A percentile compares a stretch with the other conserved stretches of the same genome.
These are phyloP conservation scores for Entomophthora muscae DNA, from an alignment of 371 early-diverging fungal species.

Conservation along the genomic window DNA sequence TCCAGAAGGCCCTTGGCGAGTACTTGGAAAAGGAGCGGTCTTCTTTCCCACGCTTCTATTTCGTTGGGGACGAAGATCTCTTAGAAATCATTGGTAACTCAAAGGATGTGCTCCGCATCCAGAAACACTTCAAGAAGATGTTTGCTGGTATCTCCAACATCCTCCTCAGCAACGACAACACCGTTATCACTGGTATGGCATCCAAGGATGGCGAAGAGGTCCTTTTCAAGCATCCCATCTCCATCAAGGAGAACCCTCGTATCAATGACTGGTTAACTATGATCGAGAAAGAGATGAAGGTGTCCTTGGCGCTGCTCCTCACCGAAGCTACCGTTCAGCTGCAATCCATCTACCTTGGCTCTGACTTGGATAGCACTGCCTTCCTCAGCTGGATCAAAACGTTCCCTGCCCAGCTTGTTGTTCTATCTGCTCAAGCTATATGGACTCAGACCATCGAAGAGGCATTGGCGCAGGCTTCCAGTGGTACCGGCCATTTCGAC, in stretches of 20 bases:
- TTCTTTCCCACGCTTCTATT: slow-evolving; percentile 97
- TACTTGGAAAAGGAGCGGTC: slow-evolving; percentile 92
- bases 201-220: slow-evolving; percentile 90
- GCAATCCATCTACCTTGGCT: slow-evolving; percentile 39
- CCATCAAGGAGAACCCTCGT: slow-evolving; percentile 62
- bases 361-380: slow-evolving; percentile 28
- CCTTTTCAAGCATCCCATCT: slow-evolving; percentile 54
- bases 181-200: slow-evolving; percentile 61
- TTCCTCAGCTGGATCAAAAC: slow-evolving; percentile 79
- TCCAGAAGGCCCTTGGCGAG: slow-evolving; percentile 96
- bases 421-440: slow-evolving; percentile 72
- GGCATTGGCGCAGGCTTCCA: slow-evolving; percentile 20
- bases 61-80: slow-evolving; percentile 98
- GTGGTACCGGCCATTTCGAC: slow-evolving; percentile 23
- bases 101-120: slow-evolving; percentile 85
- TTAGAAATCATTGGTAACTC: slow-evolving; percentile 97
- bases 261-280: slow-evolving; percentile 94
- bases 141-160: slow-evolving; percentile 92
- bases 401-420: slow-evolving; percentile 85
- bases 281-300: slow-evolving; percentile 85
- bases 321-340: slow-evolving; percentile 51
- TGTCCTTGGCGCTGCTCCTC: slow-evolving; percentile 59
- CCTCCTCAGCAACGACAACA: slow-evolving; percentile 51
- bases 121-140: slow-evolving; percentile 97
- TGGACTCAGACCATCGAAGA: slow-evolving; percentile 86